Percentiles rank a stretch among this genome's conserved stretches.
These are phyloP conservation scores for Kwoniella dejecticola DNA, from an alignment of 768 basidiomycete genomes.

Conservation along the genomic window DNA sequence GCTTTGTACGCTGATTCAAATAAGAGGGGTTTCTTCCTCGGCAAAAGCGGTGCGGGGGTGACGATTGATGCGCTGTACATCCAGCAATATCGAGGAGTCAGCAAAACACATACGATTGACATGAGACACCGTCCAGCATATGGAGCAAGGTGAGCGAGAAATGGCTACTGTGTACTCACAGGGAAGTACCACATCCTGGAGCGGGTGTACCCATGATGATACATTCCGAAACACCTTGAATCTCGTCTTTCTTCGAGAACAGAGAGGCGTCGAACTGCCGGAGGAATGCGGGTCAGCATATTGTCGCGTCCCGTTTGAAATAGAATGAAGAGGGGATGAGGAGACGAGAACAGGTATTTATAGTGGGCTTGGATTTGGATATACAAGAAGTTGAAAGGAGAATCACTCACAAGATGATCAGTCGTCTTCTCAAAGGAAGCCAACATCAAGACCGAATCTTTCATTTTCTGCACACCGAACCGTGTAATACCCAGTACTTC, in stretches of 20 bases:
- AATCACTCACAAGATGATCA: constrained; percentile 76
- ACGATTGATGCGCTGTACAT: constrained; percentile 56
- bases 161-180: too few species aligned
- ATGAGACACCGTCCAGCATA: too few species aligned
- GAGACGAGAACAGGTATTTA: too few species aligned
- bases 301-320: too few species aligned
- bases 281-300: background rate
- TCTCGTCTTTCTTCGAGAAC: constrained; percentile 90
- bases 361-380: too few species aligned
- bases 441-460: constrained; percentile 93
- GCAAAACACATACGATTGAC: too few species aligned
- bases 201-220: constrained; percentile 99
- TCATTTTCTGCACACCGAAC: constrained; percentile 99
- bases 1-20: constrained; percentile 55
- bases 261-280: constrained; percentile 85
- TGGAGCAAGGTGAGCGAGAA: too few species aligned
- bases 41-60: constrained; percentile 53
- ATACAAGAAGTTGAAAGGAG: too few species aligned
- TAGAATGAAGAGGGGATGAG: too few species aligned
- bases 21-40: constrained; percentile 49
- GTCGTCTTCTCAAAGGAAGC: constrained; percentile 99
- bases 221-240: constrained; percentile 96
- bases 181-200: constrained; percentile 88
- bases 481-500: constrained; percentile 98
- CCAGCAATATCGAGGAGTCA: background rate